phyloP scores from a whole-genome alignment of 139 green algal genomes.

The Coelastrella sp. region DNA sequence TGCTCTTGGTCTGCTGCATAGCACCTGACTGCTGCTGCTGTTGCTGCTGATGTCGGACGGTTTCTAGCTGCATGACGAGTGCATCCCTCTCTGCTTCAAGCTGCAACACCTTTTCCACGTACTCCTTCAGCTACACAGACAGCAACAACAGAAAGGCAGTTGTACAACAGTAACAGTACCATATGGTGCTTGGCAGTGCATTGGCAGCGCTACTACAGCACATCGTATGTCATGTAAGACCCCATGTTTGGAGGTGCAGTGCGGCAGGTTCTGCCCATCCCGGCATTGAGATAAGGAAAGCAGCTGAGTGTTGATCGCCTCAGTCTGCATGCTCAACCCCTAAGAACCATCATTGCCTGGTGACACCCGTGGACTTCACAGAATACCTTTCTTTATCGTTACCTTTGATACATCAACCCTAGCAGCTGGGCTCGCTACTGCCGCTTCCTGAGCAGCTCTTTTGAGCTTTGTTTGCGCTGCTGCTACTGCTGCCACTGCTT shows the following conservation, averaged over 20 bases:
- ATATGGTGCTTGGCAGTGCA: too few relatives aligned
- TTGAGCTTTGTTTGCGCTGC: constrained; percentile 33
- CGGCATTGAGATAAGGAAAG: too few relatives aligned
- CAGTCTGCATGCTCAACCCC: too few relatives aligned
- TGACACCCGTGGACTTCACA: too few relatives aligned
- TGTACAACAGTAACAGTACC: too few relatives aligned
- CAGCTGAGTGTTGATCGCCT: too few relatives aligned
- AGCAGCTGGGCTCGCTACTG: constrained; percentile 41
- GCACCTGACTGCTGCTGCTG: not conserved
- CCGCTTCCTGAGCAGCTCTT: constrained; percentile 59
- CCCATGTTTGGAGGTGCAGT: too few relatives aligned
- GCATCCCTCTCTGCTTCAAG: constrained; percentile 63
- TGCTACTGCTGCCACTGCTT: constrained; percentile 10
- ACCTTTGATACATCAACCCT: constrained; percentile 40
- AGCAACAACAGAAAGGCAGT: not conserved
- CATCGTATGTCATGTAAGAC: too few relatives aligned
- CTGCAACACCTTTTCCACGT: constrained; percentile 51
- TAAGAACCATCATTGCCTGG: too few relatives aligned
- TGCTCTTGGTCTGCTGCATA: not conserved
- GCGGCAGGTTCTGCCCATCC: too few relatives aligned
- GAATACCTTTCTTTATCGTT: too few relatives aligned
- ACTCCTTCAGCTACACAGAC: constrained; percentile 51
- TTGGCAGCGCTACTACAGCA: too few relatives aligned
- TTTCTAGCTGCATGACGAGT: constrained; percentile 54
- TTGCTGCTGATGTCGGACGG: constrained; percentile 18